Evolutionary conservation across 352 stramenopile genomes (phyloP).

Genomic region (Phytopythium sindhum): DNA sequence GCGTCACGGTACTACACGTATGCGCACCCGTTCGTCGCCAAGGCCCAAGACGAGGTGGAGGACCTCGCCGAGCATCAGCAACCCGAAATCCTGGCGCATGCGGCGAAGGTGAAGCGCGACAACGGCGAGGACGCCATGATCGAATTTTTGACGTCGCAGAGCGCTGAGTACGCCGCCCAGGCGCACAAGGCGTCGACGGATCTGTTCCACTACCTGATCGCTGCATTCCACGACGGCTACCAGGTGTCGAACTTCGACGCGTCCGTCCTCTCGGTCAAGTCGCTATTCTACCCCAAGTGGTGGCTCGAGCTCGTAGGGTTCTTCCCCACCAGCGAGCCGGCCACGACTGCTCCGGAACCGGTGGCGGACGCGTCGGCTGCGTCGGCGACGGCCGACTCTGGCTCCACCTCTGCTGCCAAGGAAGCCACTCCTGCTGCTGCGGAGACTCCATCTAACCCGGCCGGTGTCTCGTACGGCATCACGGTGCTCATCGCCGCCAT

Average conservation of each 20-base stretch:
- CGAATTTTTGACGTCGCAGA: slow-evolving; percentile 57
- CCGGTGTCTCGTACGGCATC: slow-evolving; percentile 43
- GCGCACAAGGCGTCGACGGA: slow-evolving; percentile 48
- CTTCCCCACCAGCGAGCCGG: slow-evolving; percentile 32
- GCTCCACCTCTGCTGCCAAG: slow-evolving; percentile 1
- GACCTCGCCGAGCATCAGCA: slow-evolving; percentile 34
- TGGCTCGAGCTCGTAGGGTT: slow-evolving; percentile 80
- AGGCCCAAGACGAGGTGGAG: slow-evolving; percentile 60
- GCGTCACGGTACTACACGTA: slow-evolving; percentile 70
- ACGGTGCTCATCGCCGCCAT: slow-evolving; percentile 49
- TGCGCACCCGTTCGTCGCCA: slow-evolving; percentile 53
- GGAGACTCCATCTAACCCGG: slow-evolving; percentile 12
- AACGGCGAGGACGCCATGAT: slow-evolving; percentile 43
- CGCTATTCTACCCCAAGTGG: slow-evolving; percentile 84
- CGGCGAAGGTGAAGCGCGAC: slow-evolving; percentile 28
- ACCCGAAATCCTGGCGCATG: slow-evolving; percentile 30
- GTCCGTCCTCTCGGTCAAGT: slow-evolving; percentile 33
- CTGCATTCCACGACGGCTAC: slow-evolving; percentile 83
- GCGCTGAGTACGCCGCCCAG: slow-evolving; percentile 40
- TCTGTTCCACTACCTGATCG: slow-evolving; percentile 71
- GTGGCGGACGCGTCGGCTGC: slow-evolving; percentile 7
- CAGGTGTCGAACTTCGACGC: slow-evolving; percentile 54
- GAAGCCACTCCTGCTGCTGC: slow-evolving; percentile 13
- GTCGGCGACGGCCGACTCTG: slow-evolving; percentile 3
- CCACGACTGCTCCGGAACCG: slow-evolving; percentile 6